phyloP scores from a whole-genome alignment of 371 early-diverging fungal species.

The Apophysomyces sp. region DNA sequence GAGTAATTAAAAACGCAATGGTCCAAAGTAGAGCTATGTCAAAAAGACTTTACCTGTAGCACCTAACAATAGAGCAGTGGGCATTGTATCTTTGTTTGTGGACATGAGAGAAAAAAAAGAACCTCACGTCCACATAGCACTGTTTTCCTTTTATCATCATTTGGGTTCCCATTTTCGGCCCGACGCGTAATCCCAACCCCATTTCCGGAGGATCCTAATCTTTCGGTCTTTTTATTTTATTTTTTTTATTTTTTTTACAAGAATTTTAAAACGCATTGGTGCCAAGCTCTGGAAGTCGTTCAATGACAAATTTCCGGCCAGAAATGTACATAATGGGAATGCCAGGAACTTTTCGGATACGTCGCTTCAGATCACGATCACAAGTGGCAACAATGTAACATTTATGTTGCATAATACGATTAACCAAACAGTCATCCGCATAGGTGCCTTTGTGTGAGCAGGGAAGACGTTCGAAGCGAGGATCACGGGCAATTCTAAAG shows the following conservation, averaged over 20 bases:
- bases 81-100: not conserved
- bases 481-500: slow-evolving; percentile 88
- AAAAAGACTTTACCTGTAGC: slow-evolving; percentile 29
- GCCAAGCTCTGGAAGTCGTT: slow-evolving; percentile 88
- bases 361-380: slow-evolving; percentile 97
- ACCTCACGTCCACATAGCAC: not conserved
- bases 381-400: slow-evolving; percentile 99
- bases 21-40: no score
- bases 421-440: slow-evolving; percentile 99
- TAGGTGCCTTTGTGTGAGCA: slow-evolving; percentile 99
- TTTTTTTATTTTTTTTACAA: not conserved
- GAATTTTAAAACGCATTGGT: slow-evolving; percentile 45
- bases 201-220: not conserved
- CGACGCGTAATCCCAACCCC: not conserved
- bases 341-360: slow-evolving; percentile 98
- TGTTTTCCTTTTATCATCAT: not conserved
- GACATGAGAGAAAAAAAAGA: not conserved
- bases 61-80: slow-evolving; percentile 37
- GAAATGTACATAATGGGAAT: slow-evolving; percentile 99
- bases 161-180: not conserved
- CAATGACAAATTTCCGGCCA: slow-evolving; percentile 91
- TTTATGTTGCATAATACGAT: slow-evolving; percentile 94
- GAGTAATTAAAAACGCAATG: not conserved
- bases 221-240: no score
- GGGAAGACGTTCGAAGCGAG: slow-evolving; percentile 93